Percentiles rank a stretch among this genome's conserved stretches.
Evolutionary conservation across 495 filamentous ascomycete genomes (phyloP).

Genomic region (Talaromyces wortmannii): DNA sequence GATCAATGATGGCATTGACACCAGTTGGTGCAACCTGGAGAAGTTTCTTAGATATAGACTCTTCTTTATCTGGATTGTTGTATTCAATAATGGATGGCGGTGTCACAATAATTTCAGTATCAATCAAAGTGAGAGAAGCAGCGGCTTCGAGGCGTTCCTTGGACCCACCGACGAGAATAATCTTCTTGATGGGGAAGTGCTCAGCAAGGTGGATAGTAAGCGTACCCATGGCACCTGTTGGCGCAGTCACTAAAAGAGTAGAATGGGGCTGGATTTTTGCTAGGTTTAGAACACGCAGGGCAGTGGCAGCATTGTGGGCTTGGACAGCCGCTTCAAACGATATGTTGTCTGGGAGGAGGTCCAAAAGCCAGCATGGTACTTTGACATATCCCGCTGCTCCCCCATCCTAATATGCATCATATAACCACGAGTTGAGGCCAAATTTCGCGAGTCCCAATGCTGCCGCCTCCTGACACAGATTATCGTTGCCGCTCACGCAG

Average conservation of each 20-base stretch:
- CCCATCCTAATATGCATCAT: not conserved
- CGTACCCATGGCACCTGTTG: not conserved
- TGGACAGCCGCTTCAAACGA: not conserved
- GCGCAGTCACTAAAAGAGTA: not conserved
- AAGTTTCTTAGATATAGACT: too few species aligned
- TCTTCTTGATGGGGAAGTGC: not conserved
- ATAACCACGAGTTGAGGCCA: not conserved
- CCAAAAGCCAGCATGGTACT: not conserved
- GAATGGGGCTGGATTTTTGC: not conserved
- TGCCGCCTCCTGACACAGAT: not conserved
- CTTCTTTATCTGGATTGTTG: not conserved
- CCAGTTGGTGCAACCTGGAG: not conserved
- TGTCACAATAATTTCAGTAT: not conserved
- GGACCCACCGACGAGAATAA: not conserved
- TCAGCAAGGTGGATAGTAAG: not conserved
- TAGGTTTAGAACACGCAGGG: not conserved
- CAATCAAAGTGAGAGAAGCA: not conserved
- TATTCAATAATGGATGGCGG: not conserved
- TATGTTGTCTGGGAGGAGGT: not conserved
- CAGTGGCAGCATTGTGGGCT: not conserved
- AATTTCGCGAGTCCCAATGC: not conserved
- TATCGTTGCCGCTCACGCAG: not conserved
- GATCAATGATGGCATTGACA: not conserved
- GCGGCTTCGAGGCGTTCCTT: not conserved
- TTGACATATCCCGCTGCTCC: not conserved